These are phyloP conservation scores for Ogataea degrootiae DNA, from an alignment of 805 yeast genomes.

Conservation along the genomic window DNA sequence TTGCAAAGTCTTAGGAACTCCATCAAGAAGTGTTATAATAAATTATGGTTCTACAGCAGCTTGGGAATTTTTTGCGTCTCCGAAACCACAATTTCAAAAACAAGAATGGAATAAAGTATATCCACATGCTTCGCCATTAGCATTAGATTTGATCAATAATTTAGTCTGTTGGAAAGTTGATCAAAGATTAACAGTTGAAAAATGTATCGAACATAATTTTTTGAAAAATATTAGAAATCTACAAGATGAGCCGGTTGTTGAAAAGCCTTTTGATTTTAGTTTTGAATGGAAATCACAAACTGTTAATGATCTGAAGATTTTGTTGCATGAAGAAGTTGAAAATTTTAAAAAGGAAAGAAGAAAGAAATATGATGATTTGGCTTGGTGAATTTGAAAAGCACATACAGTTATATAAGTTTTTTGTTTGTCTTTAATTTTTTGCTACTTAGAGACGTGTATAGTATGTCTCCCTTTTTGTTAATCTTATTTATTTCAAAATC, in stretches of 20 bases:
- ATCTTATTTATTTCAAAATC: too few relatives aligned
- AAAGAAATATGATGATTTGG: constrained; percentile 3
- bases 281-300: constrained; percentile 47
- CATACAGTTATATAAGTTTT: too few relatives aligned
- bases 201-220: constrained; percentile 55
- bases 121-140: constrained; percentile 55
- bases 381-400: too few relatives aligned
- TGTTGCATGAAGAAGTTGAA: constrained; percentile 50
- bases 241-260: constrained; percentile 52
- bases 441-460: too few relatives aligned
- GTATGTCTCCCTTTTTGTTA: too few relatives aligned
- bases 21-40: constrained; percentile 42
- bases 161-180: constrained; percentile 64
- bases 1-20: constrained; percentile 66
- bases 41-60: constrained; percentile 43
- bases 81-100: constrained; percentile 38
- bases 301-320: constrained; percentile 41
- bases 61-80: constrained; percentile 41
- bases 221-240: constrained; percentile 48
- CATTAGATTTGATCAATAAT: constrained; percentile 47
- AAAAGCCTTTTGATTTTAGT: constrained; percentile 54
- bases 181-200: constrained; percentile 48
- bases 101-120: constrained; percentile 49
- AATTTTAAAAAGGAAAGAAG: constrained; percentile 37
- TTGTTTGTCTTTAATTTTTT: too few relatives aligned